Evolutionary conservation across 768 basidiomycete genomes (phyloP), one percentile per base, ranked within the genome.

Genomic region (Udeniomyces megalosporus): DNA sequence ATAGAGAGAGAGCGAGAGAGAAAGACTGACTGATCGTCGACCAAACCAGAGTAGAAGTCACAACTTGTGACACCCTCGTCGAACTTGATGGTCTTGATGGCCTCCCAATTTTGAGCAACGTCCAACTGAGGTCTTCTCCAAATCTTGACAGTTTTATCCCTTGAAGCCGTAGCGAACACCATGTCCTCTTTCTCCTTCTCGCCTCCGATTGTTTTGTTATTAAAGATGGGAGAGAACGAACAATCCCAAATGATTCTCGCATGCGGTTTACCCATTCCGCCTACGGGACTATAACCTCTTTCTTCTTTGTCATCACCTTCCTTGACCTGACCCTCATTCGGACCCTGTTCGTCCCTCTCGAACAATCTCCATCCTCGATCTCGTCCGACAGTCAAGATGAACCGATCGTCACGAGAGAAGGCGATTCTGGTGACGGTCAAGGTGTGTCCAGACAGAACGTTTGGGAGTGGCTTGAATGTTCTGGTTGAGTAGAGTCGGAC

Each of bases 211-310:
- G n/a, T n/a, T n/a, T n/a, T n/a, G n/a, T n/a, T n/a, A n/a, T n/a
- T n/a, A 20, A 58, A 58, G 8, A 63, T 24, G 12, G 75, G 69
- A 1, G 85, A 78, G 90, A 92, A 99, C 15, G 83, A 81, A 69
- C 86, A 88, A 71, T 97, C 95, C 90, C 95, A 92, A 38, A 99
- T 85, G 69, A 99, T 95, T 44, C 95, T 80, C 1, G 80, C 80
- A 73, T 97, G 95, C 0, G 88, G 83, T 74, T 88, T 93, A 61
- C 0, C 66, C 82, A 17, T 17, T 51, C 38, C 57, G 54, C 44
- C 38, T 1, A 63, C 31, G 1, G 32, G 38, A 38, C 51, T 52
- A 61, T 29, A 65, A 55, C 42, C 74, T 52, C 4, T 1, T 10
- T 17, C 1, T 0, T 44, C n/a, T n/a, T n/a, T n/a, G n/a, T n/a